These are phyloP conservation scores for Litchi chinensis DNA, from an alignment of 345 rosid species.

Conservation along the genomic window DNA sequence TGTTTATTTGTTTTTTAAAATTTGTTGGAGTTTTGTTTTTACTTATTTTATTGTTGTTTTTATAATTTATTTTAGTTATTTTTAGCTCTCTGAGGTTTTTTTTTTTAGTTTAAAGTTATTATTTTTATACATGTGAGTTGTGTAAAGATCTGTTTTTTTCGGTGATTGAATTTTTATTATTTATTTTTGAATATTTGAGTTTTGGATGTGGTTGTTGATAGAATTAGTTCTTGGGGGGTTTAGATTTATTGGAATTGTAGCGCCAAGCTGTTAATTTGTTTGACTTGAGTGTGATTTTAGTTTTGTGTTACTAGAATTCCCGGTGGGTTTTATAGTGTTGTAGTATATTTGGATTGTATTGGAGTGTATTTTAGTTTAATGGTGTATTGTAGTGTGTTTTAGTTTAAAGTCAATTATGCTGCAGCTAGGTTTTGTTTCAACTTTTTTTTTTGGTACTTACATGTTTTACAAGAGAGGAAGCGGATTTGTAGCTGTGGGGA, in stretches of 20 bases:
- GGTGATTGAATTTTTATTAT: background rate
- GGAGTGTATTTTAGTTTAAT: background rate
- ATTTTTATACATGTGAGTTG: constrained; percentile 17
- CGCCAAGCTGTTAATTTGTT: background rate
- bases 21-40: background rate
- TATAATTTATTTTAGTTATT: background rate
- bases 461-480: background rate
- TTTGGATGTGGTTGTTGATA: constrained; percentile 5
- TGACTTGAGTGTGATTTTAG: constrained; percentile 10
- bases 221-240: background rate
- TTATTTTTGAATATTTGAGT: background rate
- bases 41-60: constrained; percentile 15
- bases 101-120: background rate
- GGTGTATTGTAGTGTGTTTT: background rate
- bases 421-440: background rate
- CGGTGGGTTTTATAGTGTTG: constrained; percentile 15
- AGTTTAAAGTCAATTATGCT: background rate
- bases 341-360: constrained; percentile 1
- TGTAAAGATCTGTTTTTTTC: constrained; percentile 35
- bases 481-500: background rate
- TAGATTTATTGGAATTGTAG: constrained; percentile 5
- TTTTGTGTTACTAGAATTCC: constrained; percentile 9
- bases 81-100: background rate
- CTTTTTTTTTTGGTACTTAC: background rate
- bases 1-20: background rate